Evolutionary conservation across 2,329 filamentous ascomycete genomes (phyloP), one percentile per base, ranked within the genome.

Genomic region (Exophiala spinifera): DNA sequence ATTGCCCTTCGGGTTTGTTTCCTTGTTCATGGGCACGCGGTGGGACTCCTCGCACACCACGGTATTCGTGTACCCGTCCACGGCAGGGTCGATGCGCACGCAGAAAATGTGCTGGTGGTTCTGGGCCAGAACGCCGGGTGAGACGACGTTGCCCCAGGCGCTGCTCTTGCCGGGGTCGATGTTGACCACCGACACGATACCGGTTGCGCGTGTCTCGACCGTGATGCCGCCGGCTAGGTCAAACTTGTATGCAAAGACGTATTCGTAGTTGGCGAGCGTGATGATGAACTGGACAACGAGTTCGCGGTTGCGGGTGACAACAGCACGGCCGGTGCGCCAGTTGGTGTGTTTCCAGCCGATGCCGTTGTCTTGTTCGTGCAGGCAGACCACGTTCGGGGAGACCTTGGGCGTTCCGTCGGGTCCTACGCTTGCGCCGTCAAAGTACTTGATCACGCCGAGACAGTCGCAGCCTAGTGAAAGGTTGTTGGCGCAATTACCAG

Each of bases 291-390:
- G 85, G 2, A 88, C 68, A 0, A 88, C 83, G 2, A 88, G 75
- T 61, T 86, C 80, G 1, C 85, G 78, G 53, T 78, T 75, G 6
- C 85, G 75, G 0, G 80, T 81, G 0, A 87, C 81, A 1, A 84
- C 81, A 0, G 83, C 82, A 1, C 81, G 76, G 23, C 76, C 75
- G 0, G 83, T 87, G 3, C 84, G 76, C 72, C 80, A 86, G 70
- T 88, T 87, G 4, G 83, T 86, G 69, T 87, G 85, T 65, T 88
- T 87, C 83, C 84, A 87, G 5, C 78, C 76, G 39, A 88, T 85
- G 3, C 85, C 85, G 49, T 82, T 79, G 61, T 88, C 85, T 64
- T 86, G 81, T 66, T 88, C 85, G 64, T 88, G 85, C 3, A 88
- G 70, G 63, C 85, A 88, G 51, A 87, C 74, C 4, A 85, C 83